Percentiles rank a stretch among this genome's conserved stretches.
phyloP scores from a whole-genome alignment of 2,329 filamentous ascomycete genomes.

The Claviceps paspali region DNA sequence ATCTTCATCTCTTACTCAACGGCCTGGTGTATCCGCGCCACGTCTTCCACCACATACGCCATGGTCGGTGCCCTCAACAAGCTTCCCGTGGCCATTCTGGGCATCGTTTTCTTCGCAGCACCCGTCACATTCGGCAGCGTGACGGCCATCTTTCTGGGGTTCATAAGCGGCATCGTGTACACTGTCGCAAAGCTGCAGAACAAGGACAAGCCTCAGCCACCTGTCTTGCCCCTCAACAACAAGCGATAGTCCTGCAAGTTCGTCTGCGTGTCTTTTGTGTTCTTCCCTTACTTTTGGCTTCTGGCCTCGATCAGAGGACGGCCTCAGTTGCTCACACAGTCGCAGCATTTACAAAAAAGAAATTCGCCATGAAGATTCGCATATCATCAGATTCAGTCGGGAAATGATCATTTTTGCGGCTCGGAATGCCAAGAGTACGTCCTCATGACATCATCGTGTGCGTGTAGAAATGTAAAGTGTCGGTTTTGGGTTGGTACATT shows the following conservation, averaged over 20 bases:
- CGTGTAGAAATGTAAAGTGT: background rate
- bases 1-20: constrained; percentile 99
- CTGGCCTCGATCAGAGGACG: background rate
- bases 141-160: constrained; percentile 79
- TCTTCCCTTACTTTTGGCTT: background rate
- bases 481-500: too few species aligned
- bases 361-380: too few species aligned
- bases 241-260: background rate
- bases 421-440: background rate
- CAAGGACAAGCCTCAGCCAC: constrained; percentile 4
- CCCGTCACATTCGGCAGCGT: constrained; percentile 86
- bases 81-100: constrained; percentile 83
- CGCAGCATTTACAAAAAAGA: background rate
- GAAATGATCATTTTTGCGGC: too few species aligned
- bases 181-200: constrained; percentile 22
- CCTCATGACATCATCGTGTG: background rate
- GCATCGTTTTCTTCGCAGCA: constrained; percentile 87
- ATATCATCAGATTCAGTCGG: too few species aligned
- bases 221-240: constrained; percentile 3
- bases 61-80: constrained; percentile 99
- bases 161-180: constrained; percentile 84
- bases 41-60: constrained; percentile 92
- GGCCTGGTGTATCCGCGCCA: constrained; percentile 96
- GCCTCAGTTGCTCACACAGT: too few species aligned
- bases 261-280: background rate